Evolutionary conservation across 108 stramenopile species (phyloP), one percentile per base, ranked within the genome.

Genomic region (Pelagomonas calceolata): DNA sequence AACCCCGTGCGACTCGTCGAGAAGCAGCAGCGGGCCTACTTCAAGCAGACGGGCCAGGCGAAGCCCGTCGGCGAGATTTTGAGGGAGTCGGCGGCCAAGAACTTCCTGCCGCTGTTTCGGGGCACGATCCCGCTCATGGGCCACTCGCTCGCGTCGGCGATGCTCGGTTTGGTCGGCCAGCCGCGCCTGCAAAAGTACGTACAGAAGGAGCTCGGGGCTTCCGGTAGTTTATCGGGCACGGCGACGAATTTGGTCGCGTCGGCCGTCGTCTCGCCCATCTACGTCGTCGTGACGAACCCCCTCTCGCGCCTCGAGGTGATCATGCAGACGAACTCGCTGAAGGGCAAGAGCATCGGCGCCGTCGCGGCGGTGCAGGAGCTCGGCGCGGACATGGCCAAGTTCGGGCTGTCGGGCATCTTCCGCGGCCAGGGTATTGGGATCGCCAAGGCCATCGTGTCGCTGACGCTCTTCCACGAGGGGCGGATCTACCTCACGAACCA

Each of bases 1-100:
- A 93, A 93, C 72, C 92, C 92, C 63, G 91, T 94, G 70, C 88
- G 92, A 33, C 91, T 94, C 90, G 91, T 94, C 81, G 92, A 94
- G 79, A 94, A 94, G 86, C 92, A 94, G 75, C 92, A 94, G 72
- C 88, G 92, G 35, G 90, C 90, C 51, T 90, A 82, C 81, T 91
- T 91, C 78, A 91, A 91, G 78, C 81, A 83, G 65, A 91, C 92
- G 0, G 92, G 92, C 16, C 81, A 84, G 33, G 78, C 81, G 71
- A 93, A 93, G 77, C 90, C 90, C 64, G 91, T 93, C 73, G 76
- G 75, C 75, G 92, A 93, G 63, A 93, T 93, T 74, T 43, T 93
- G 63, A 79, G 76, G 34, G 92, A 93, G 75, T 78, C 86, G 36
- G 90, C 90, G 30, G 89, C 88, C 44, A 78, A 89, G 66, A 83